These are phyloP conservation scores for Saccharomycopsis sp. DNA, from an alignment of 805 yeast species.

Conservation along the genomic window DNA sequence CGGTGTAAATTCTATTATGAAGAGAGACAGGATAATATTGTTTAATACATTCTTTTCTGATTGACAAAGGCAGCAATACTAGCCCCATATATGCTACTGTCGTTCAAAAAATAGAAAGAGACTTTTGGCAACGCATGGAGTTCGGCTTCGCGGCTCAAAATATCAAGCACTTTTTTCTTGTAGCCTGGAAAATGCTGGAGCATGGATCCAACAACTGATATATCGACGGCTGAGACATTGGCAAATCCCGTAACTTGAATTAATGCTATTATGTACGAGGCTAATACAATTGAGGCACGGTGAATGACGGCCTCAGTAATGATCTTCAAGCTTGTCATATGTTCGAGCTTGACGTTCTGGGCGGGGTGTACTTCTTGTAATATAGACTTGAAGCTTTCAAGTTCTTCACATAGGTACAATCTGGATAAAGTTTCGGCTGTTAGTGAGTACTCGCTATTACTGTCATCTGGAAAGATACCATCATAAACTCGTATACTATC, in stretches of 20 bases:
- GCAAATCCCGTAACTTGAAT: conserved; percentile 1
- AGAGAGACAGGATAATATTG: background rate
- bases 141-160: conserved; percentile 2
- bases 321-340: conserved; percentile 1
- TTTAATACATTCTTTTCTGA: background rate
- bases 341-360: background rate
- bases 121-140: conserved; percentile 1
- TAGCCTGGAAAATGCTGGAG: conserved; percentile 4
- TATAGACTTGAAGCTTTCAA: background rate
- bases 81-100: conserved; percentile 16
- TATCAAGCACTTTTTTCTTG: background rate
- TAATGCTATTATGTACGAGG: conserved; percentile 7
- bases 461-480: background rate
- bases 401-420: conserved; percentile 1
- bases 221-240: background rate
- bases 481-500: background rate
- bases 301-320: conserved; percentile 2
- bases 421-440: conserved; percentile 5
- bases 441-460: background rate
- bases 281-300: conserved; percentile 8
- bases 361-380: background rate
- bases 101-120: conserved; percentile 5
- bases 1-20: background rate
- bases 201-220: background rate
- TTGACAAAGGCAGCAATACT: conserved; percentile 11